Evolutionary conservation across 768 basidiomycete species (phyloP).

Genomic region (Leccinum boreale): DNA sequence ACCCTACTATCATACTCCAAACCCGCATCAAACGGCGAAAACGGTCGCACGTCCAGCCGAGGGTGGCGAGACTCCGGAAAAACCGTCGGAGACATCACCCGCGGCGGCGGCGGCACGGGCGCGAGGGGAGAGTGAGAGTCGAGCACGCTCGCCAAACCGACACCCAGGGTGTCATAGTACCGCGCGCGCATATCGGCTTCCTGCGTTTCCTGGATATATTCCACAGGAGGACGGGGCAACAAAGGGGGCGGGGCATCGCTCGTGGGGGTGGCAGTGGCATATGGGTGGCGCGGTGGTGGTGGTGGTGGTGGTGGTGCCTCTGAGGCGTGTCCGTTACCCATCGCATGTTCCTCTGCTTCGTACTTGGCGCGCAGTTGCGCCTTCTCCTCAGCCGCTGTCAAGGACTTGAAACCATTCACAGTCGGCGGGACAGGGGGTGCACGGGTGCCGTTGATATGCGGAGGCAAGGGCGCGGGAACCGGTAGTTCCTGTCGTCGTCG

Average conservation of each 20-base stretch:
- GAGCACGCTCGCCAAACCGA: conserved; percentile 29
- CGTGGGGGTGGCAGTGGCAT: conserved; percentile 2
- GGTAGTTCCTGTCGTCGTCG: conserved; percentile 1
- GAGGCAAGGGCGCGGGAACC: conserved; percentile 24
- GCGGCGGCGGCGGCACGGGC: conserved; percentile 9
- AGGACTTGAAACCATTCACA: conserved; percentile 26
- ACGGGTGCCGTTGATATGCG: conserved; percentile 25
- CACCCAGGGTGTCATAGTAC: conserved; percentile 24
- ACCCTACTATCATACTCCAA: conserved; percentile 11
- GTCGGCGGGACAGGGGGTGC: conserved; percentile 31
- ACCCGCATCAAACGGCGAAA: conserved; percentile 46
- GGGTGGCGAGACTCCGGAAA: neutral
- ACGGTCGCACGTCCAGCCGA: conserved; percentile 40
- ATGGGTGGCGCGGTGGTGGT: conserved; percentile 12
- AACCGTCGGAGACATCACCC: conserved; percentile 11
- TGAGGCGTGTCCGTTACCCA: conserved; percentile 37
- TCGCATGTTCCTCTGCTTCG: conserved; percentile 48
- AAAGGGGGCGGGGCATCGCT: conserved; percentile 48
- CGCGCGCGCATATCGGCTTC: conserved; percentile 66
- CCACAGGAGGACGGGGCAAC: conserved; percentile 70
- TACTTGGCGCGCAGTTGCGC: conserved; percentile 62
- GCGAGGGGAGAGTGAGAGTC: conserved; percentile 27
- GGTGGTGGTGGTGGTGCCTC: neutral
- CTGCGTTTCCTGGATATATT: conserved; percentile 80
- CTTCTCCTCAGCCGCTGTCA: conserved; percentile 81